phyloP scores from a whole-genome alignment of 1,139 yeast species.

The Pichia sp. region DNA sequence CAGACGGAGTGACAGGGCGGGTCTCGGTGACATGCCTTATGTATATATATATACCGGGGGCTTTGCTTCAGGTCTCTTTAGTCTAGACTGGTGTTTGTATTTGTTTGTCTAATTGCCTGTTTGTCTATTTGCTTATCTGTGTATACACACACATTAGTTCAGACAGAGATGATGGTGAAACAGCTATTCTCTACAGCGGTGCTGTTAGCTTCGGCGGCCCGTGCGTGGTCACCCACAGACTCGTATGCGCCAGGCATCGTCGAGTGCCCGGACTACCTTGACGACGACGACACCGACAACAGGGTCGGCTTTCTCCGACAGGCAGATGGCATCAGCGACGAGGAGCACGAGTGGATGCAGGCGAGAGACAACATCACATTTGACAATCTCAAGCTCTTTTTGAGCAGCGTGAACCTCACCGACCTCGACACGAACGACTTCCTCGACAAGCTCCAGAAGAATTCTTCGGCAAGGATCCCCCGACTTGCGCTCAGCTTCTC shows the following conservation, averaged over 20 bases:
- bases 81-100: not conserved
- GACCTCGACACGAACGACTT: constrained; percentile 44
- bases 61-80: not conserved
- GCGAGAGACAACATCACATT: constrained; percentile 51
- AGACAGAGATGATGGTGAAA: not conserved
- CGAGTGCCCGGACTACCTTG: constrained; percentile 45
- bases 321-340: constrained; percentile 35
- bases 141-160: not conserved
- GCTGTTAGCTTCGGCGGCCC: constrained; percentile 4
- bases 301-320: constrained; percentile 32
- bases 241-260: constrained; percentile 64
- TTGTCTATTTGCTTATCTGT: not conserved
- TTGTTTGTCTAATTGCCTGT: too few relatives aligned
- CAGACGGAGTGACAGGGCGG: not conserved
- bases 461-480: constrained; percentile 27
- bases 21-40: not conserved
- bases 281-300: constrained; percentile 22
- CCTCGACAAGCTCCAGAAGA: constrained; percentile 32
- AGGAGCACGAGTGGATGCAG: constrained; percentile 41
- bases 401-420: constrained; percentile 50
- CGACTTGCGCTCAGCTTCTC: constrained; percentile 71
- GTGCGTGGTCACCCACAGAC: constrained; percentile 58
- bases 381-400: constrained; percentile 50
- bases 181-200: not conserved
- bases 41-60: not conserved